Evolutionary conservation across 306 rosid species (phyloP).

Genomic region (Acacia acuminata): DNA sequence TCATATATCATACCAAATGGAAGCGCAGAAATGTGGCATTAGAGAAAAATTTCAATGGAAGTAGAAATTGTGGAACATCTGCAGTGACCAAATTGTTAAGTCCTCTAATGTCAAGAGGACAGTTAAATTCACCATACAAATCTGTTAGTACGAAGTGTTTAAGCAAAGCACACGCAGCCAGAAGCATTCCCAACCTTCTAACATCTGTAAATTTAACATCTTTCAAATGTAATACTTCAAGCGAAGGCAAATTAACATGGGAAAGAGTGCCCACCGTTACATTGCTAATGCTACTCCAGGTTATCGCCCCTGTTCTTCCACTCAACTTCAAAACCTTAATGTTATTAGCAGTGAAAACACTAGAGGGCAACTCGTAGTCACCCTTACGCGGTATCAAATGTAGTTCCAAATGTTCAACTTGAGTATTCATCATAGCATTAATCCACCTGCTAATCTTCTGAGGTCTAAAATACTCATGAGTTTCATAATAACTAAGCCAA

Average conservation of each 20-base stretch:
- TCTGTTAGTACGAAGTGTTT: background rate
- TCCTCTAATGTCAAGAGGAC: background rate
- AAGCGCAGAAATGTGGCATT: background rate
- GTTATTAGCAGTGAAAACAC: background rate
- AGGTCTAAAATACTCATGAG: background rate
- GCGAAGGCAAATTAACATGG: background rate
- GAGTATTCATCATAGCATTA: background rate
- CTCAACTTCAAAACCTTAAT: background rate
- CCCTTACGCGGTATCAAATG: rapidly evolving
- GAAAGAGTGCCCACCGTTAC: background rate
- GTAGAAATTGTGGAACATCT: background rate
- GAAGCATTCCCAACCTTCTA: background rate
- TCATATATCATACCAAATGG: background rate
- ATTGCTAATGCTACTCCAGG: background rate
- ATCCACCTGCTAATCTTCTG: background rate
- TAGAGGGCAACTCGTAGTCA: background rate
- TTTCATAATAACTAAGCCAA: background rate
- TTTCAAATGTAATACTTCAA: background rate
- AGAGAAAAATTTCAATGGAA: background rate
- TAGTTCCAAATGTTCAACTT: background rate
- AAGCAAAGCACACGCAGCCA: background rate
- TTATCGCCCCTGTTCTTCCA: no score
- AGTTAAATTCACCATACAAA: background rate
- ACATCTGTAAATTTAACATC: rapidly evolving
- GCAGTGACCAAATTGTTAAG: background rate